Evolutionary conservation across 805 yeast species (phyloP), one percentile per base, ranked within the genome.

Genomic region (Candida railenensis): DNA sequence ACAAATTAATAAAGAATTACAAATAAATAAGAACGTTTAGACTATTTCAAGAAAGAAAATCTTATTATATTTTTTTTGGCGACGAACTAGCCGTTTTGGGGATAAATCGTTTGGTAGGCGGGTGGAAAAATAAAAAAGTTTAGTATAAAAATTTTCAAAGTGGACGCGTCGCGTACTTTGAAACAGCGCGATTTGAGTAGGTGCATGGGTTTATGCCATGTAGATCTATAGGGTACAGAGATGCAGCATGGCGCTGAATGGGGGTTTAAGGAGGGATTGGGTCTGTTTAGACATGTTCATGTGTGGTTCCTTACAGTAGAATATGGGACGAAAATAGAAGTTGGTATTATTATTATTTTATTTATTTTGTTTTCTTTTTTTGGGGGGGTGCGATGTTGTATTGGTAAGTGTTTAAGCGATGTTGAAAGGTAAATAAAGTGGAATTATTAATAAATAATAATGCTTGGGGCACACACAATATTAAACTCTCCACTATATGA

Each of bases 1-100:
- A n/a, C n/a, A n/a, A n/a, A n/a, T n/a, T 15, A 33, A 14, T 14
- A 14, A 12, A 33, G 18, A 15, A 14, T 33, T 8, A 33, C 36
- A 36, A 36, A 36, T 15, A 28, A 16, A 28, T 18, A 40, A 15
- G 15, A 25, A 25, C 18, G 12, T 38, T 14, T 38, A 38, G 11
- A 16, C 9, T n/a, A 16, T 14, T 15, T 9, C 22, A 19, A 14
- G 25, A 19, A 33, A 40, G 22, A 40, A 28, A 8, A 18, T 16
- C 39, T 18, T 36, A 22, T 9, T 7, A 7, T 16, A 36, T 19
- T 36, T 36, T 36, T 36, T 36, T 18, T 36, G 39, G 39, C 39
- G 39, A 36, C 39, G 39, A 20, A 20, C 12, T 9, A 16, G 19
- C 39, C 39, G 39, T 20, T 36, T 36, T 36, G 22, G 39, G 39